Evolutionary conservation across 2,329 filamentous ascomycete species (phyloP).

Genomic region (Immersiporthe knoxdaviesiana): DNA sequence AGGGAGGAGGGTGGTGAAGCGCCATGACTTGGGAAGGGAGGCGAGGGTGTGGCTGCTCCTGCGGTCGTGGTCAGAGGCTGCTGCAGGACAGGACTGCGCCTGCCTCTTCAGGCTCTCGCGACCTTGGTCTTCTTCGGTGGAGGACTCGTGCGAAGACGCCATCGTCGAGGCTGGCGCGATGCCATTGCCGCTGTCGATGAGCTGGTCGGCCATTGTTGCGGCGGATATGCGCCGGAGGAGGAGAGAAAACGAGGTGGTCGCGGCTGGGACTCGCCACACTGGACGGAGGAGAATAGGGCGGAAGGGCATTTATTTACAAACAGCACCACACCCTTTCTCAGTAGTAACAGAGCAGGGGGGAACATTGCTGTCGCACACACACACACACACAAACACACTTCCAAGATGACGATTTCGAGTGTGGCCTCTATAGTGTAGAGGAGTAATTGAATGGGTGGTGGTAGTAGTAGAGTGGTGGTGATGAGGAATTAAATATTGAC

Average conservation of each 20-base stretch:
- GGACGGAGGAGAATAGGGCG: constrained; percentile 19
- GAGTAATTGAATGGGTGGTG: not conserved
- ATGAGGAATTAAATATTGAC: not conserved
- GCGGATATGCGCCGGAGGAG: constrained; percentile 15
- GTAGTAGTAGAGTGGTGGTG: too few species aligned
- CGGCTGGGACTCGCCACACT: constrained; percentile 17
- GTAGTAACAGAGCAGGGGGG: not conserved
- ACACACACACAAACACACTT: too few species aligned
- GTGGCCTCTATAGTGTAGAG: not conserved
- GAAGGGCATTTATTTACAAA: constrained; percentile 21
- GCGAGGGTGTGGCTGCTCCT: constrained; percentile 48
- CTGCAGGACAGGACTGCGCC: not conserved
- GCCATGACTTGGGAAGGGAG: constrained; percentile 68
- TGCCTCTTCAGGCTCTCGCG: constrained; percentile 21
- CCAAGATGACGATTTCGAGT: not conserved
- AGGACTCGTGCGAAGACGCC: constrained; percentile 10
- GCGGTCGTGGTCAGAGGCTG: constrained; percentile 27
- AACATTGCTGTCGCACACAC: not conserved
- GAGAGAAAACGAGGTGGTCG: not conserved
- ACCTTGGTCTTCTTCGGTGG: constrained; percentile 7
- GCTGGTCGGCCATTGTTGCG: constrained; percentile 24
- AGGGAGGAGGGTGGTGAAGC: constrained; percentile 68
- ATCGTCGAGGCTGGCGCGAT: constrained; percentile 13
- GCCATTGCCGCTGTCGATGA: constrained; percentile 25
- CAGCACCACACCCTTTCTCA: not conserved